These are phyloP conservation scores for Podila clonocystis DNA, from an alignment of 192 early-diverging fungal species.

Conservation along the genomic window DNA sequence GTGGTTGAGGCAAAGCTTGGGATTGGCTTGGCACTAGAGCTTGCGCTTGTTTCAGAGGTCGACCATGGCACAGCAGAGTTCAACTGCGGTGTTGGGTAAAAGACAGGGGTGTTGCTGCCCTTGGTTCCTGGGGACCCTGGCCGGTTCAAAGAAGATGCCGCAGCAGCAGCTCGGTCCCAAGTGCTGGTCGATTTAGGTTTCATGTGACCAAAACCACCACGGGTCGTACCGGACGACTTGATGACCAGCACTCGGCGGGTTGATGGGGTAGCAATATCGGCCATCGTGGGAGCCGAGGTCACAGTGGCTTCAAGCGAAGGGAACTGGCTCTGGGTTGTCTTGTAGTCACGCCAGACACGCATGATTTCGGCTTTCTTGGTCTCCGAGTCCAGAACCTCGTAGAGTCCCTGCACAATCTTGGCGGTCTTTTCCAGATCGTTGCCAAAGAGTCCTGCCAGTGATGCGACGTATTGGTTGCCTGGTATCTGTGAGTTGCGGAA, in stretches of 20 bases:
- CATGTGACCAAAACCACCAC: conserved; percentile 51
- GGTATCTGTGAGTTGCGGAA: conserved; percentile 56
- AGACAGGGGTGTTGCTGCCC: conserved; percentile 18
- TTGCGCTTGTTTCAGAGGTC: conserved; percentile 3
- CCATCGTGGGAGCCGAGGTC: conserved; percentile 35
- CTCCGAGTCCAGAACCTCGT: conserved; percentile 59
- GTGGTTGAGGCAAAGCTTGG: not conserved
- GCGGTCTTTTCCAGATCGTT: conserved; percentile 50
- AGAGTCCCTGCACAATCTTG: conserved; percentile 62
- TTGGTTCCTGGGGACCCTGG: conserved; percentile 26
- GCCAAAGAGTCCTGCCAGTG: conserved; percentile 48
- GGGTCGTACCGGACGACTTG: conserved; percentile 68
- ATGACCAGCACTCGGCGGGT: conserved; percentile 75
- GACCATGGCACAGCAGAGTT: conserved; percentile 41
- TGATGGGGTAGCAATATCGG: conserved; percentile 51
- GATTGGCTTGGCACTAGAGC: not conserved
- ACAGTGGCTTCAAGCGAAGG: conserved; percentile 25
- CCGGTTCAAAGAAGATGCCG: conserved; percentile 47
- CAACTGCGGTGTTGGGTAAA: conserved; percentile 47
- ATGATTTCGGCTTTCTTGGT: conserved; percentile 69
- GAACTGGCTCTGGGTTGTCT: conserved; percentile 57
- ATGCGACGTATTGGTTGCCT: conserved; percentile 53
- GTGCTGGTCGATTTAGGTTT: conserved; percentile 54
- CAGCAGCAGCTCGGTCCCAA: conserved; percentile 60
- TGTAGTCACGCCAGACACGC: conserved; percentile 72